Conservation (phyloP, 1,284 basidiomycete species). For the Papiliotrema fonsecae region DNA sequence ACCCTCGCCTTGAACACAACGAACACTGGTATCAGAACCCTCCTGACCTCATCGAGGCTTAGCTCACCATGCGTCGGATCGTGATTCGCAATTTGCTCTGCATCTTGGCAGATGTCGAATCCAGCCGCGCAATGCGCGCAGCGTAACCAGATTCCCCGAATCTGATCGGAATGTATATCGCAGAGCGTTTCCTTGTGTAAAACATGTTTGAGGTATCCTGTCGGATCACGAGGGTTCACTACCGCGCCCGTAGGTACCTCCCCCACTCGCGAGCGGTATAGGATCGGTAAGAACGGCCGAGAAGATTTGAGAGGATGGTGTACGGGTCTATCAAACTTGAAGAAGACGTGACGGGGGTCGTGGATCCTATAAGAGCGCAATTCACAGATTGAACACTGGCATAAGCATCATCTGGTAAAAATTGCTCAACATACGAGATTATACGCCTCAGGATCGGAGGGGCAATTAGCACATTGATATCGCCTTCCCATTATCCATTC, state of each 20-base stretch:
- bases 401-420: neutral
- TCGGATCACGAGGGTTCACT: conserved; percentile 59
- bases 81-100: conserved; percentile 72
- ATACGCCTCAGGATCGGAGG: conserved; percentile 41
- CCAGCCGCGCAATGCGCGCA: conserved; percentile 74
- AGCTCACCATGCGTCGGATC: conserved; percentile 60
- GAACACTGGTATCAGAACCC: conserved; percentile 53
- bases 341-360: conserved; percentile 76
- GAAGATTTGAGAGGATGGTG: conserved; percentile 61
- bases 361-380: conserved; percentile 68
- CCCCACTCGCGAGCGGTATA: conserved; percentile 66
- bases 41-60: neutral
- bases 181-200: conserved; percentile 54
- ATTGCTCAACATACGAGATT: conserved; percentile 33
- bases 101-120: conserved; percentile 69
- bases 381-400: conserved; percentile 73
- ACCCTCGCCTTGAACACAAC: conserved; percentile 78
- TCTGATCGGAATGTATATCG: conserved; percentile 50
- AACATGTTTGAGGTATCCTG: conserved; percentile 63
- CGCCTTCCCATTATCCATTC: conserved; percentile 45
- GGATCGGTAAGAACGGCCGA: conserved; percentile 60
- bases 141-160: conserved; percentile 77
- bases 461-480: conserved; percentile 49
- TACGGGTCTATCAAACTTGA: conserved; percentile 74
- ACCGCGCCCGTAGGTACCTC: conserved; percentile 49